Conservation (phyloP, 2,329 filamentous ascomycete genomes). For the Coniella vitis region DNA sequence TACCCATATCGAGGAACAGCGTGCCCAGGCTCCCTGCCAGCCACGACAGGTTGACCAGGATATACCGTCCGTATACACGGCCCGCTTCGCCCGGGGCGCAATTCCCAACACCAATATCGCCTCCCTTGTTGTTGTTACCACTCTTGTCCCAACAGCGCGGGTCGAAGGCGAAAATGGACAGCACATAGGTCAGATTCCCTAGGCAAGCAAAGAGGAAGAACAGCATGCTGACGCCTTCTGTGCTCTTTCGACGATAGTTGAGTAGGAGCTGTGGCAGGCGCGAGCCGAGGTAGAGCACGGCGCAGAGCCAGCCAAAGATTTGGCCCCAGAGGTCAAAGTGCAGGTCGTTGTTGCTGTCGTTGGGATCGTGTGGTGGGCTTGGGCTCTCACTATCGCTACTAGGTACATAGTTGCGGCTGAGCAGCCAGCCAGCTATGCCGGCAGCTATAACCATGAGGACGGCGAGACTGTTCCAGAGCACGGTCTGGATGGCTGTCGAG, state of each 20-base stretch:
- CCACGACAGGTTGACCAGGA: conserved; percentile 89
- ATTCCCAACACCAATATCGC: neutral
- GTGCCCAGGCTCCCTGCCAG: conserved; percentile 84
- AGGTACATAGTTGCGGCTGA: conserved; percentile 47
- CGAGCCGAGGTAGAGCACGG: conserved; percentile 79
- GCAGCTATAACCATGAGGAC: conserved; percentile 77
- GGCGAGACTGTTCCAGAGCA: conserved; percentile 67
- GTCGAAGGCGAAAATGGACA: conserved; percentile 86
- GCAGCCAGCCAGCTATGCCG: conserved; percentile 79
- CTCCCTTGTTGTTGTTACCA: conserved; percentile 3
- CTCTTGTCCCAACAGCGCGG: conserved; percentile 52
- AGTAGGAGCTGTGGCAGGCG: conserved; percentile 85
- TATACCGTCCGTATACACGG: conserved; percentile 68
- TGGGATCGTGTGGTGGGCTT: conserved; percentile 29
- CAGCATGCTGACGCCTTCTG: conserved; percentile 85
- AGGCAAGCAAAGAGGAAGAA: conserved; percentile 97
- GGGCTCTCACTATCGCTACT: no score
- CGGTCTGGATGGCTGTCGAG: conserved; percentile 47
- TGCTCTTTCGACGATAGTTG: conserved; percentile 88
- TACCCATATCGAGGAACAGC: conserved; percentile 72
- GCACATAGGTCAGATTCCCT: conserved; percentile 87
- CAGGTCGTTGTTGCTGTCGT: conserved; percentile 44
- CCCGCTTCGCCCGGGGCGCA: conserved; percentile 62
- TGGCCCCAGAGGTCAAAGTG: conserved; percentile 74
- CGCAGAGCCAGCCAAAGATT: conserved; percentile 89